Percentiles rank a stretch among this genome's conserved stretches.
phyloP scores from a whole-genome alignment of 306 rosid genomes.

The Mucuna pruriens region DNA sequence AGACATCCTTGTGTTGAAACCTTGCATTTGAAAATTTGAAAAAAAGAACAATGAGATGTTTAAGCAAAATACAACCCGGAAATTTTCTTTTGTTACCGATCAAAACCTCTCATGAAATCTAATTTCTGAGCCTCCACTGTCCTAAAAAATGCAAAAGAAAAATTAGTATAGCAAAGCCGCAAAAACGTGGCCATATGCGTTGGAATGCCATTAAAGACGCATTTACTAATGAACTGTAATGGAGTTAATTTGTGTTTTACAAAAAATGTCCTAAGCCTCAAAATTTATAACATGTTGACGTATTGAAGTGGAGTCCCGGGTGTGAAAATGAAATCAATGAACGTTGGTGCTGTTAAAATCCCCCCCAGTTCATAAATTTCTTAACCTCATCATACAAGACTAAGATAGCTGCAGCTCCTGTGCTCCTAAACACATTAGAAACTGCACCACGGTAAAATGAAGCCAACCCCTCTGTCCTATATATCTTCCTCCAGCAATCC shows the following conservation, averaged over 20 bases:
- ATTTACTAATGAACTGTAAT: conserved; percentile 49
- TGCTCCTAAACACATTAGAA: conserved; percentile 86
- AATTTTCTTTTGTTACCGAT: not conserved
- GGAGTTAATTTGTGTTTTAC: conserved; percentile 34
- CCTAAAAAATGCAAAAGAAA: not conserved
- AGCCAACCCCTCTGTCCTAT: conserved; percentile 67
- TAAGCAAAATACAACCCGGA: not conserved
- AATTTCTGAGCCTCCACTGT: not conserved
- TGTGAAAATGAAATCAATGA: conserved; percentile 35
- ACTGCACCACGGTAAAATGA: conserved; percentile 92
- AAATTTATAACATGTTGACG: conserved; percentile 30
- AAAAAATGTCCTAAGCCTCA: conserved; percentile 47
- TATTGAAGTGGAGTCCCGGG: conserved; percentile 35
- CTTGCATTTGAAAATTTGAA: conserved; percentile 1
- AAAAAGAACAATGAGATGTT: not conserved
- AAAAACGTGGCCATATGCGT: conserved; percentile 36
- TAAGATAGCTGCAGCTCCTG: conserved; percentile 91
- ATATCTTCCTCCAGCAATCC: conserved; percentile 91
- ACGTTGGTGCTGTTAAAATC: conserved; percentile 44
- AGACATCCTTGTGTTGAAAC: not conserved
- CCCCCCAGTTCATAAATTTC: conserved; percentile 79
- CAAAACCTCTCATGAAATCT: not conserved
- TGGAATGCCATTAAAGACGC: conserved; percentile 24
- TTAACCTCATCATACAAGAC: conserved; percentile 94
- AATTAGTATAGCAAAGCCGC: conserved; percentile 33